Percentiles rank a stretch among this genome's conserved stretches.
Conservation (phyloP, 2,329 filamentous ascomycete species). For the Fusarium robinianum region DNA sequence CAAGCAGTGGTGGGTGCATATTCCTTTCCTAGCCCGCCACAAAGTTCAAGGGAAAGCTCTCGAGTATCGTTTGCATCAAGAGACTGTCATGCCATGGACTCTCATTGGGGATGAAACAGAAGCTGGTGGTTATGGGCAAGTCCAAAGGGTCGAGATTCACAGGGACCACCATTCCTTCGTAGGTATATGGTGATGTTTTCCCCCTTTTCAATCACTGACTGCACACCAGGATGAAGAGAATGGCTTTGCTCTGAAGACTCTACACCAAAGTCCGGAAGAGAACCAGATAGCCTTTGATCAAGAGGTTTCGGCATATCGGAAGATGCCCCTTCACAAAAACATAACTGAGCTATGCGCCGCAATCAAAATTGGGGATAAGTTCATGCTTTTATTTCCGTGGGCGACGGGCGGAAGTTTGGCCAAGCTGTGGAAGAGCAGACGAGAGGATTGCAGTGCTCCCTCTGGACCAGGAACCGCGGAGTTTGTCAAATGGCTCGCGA, state of each 20-base stretch:
- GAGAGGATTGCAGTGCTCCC: no score
- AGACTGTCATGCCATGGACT: background rate
- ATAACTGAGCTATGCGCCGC: background rate
- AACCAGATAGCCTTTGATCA: background rate
- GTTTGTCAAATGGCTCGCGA: background rate
- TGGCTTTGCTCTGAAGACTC: background rate
- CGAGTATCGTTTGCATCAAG: background rate
- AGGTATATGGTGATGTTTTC: background rate
- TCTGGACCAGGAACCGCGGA: no score
- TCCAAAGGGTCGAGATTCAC: background rate
- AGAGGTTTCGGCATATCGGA: background rate
- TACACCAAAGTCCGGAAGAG: background rate
- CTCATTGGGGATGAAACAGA: background rate
- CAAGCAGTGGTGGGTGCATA: conserved; percentile 3
- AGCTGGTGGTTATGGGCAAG: background rate
- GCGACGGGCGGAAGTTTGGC: background rate
- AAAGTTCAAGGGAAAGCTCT: background rate
- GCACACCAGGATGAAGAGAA: background rate
- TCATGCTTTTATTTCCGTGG: background rate
- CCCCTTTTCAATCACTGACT: no score
- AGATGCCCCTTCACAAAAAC: background rate
- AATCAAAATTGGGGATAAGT: background rate
- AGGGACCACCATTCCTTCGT: background rate
- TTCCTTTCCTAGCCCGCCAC: background rate
- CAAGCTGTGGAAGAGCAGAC: background rate